A percentile compares a stretch with the other conserved stretches of the same genome.
phyloP scores from a whole-genome alignment of 2,329 filamentous ascomycete species.

The Pseudopyricularia cyperi region DNA sequence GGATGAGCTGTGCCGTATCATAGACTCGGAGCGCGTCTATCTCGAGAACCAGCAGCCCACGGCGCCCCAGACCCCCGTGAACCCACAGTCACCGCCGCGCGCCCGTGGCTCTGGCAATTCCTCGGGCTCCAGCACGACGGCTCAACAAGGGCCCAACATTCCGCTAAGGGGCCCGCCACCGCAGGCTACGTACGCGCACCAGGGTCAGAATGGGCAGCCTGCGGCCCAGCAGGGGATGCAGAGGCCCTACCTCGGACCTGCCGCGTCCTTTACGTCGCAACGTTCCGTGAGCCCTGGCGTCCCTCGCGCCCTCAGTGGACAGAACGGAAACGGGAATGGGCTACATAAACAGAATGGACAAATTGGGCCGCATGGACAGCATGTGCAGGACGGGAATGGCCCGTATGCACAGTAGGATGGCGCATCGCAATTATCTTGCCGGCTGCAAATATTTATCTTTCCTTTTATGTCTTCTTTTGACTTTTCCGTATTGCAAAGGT shows the following conservation, averaged over 20 bases:
- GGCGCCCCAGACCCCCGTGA: not conserved
- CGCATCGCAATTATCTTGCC: too few relatives aligned
- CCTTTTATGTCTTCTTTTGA: too few relatives aligned
- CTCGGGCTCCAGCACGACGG: not conserved
- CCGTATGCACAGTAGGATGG: not conserved
- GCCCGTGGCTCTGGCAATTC: not conserved
- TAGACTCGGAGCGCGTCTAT: not conserved
- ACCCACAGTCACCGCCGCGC: not conserved
- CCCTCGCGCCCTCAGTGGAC: not conserved
- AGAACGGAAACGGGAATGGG: not conserved
- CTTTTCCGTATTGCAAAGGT: too few relatives aligned
- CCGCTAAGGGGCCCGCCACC: not conserved
- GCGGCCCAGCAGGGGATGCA: not conserved
- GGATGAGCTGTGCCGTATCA: not conserved
- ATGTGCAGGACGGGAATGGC: not conserved
- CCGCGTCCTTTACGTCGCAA: not conserved
- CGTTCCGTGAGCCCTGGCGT: not conserved
- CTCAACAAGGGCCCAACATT: not conserved
- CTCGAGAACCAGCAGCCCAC: not conserved
- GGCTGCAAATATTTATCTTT: too few relatives aligned
- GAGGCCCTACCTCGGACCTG: not conserved
- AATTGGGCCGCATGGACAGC: too few relatives aligned
- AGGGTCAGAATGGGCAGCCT: not conserved
- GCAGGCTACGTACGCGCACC: not conserved
- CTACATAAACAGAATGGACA: too few relatives aligned